These are phyloP conservation scores for Madurella mycetomatis DNA, from an alignment of 2,329 filamentous ascomycete genomes.

Conservation along the genomic window DNA sequence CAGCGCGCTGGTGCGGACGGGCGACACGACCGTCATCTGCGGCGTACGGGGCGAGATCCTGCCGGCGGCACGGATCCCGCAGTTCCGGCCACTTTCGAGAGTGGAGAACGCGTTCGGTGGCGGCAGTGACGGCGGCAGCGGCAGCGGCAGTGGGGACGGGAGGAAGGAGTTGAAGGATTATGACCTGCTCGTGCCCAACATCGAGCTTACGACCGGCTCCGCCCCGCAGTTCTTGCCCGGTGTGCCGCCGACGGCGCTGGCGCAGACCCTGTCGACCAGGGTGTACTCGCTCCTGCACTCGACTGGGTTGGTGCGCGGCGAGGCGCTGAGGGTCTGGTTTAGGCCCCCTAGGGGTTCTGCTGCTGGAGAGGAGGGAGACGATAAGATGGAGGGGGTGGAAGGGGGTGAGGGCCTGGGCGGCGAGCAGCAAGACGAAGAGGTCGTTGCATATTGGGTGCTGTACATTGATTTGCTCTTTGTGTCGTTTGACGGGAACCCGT, in stretches of 20 bases:
- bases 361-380: conserved; percentile 26
- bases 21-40: conserved; percentile 92
- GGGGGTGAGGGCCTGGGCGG: conserved; percentile 23
- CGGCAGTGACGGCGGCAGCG: conserved; percentile 29
- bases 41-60: conserved; percentile 86
- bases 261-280: conserved; percentile 79
- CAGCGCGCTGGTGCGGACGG: conserved; percentile 79
- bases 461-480: conserved; percentile 96
- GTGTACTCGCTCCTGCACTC: conserved; percentile 72
- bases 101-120: no score
- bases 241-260: conserved; percentile 70
- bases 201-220: conserved; percentile 87
- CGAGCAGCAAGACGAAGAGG: conserved; percentile 35
- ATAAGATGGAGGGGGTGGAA: conserved; percentile 25
- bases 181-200: conserved; percentile 84
- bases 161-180: conserved; percentile 51
- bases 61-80: conserved; percentile 67
- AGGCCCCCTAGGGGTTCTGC: conserved; percentile 40
- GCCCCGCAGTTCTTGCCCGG: conserved; percentile 82
- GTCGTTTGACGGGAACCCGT: conserved; percentile 84
- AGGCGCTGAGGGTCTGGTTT: conserved; percentile 71
- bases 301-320: conserved; percentile 60
- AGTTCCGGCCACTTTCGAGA: conserved; percentile 47
- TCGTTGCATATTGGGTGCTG: conserved; percentile 90
- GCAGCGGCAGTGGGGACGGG: conserved; percentile 25